phyloP scores from a whole-genome alignment of 2,329 filamentous ascomycete species.

The Beauveria australis region DNA sequence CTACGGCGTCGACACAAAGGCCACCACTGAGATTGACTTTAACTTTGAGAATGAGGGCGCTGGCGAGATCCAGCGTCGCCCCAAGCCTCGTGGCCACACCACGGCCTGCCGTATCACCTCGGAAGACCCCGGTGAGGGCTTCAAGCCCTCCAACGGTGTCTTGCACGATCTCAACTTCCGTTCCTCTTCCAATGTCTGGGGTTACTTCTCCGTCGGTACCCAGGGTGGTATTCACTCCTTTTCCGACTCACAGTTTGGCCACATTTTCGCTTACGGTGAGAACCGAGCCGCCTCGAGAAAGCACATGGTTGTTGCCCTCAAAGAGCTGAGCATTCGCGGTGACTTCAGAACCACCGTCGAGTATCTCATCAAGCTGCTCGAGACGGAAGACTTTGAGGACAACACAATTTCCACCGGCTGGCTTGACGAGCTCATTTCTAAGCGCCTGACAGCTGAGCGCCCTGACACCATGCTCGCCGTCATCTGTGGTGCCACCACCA shows the following conservation, averaged over 20 bases:
- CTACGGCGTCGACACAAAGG: conserved; percentile 90
- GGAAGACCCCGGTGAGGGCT: conserved; percentile 96
- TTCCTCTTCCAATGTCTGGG: conserved; percentile 98
- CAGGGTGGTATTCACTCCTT: conserved; percentile 97
- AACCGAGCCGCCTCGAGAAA: conserved; percentile 93
- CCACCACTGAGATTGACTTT: conserved; percentile 84
- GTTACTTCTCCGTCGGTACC: conserved; percentile 98
- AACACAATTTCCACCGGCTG: conserved; percentile 99
- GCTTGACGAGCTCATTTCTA: conserved; percentile 97
- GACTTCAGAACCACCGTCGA: conserved; percentile 98
- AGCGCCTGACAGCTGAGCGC: conserved; percentile 91
- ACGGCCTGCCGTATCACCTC: conserved; percentile 99
- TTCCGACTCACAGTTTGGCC: conserved; percentile 97
- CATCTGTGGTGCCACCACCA: conserved; percentile 88
- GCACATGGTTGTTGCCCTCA: conserved; percentile 98
- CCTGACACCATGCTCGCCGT: conserved; percentile 92
- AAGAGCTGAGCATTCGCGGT: conserved; percentile 98
- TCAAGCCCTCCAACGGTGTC: conserved; percentile 98
- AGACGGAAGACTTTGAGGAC: conserved; percentile 96
- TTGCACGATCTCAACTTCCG: conserved; percentile 99
- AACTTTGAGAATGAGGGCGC: conserved; percentile 86
- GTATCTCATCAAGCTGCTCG: conserved; percentile 96
- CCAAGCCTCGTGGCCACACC: conserved; percentile 90
- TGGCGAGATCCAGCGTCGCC: conserved; percentile 75
- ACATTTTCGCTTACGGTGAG: conserved; percentile 98